phyloP scores from a whole-genome alignment of 2,329 filamentous ascomycete genomes.

The Fusarium humuli region DNA sequence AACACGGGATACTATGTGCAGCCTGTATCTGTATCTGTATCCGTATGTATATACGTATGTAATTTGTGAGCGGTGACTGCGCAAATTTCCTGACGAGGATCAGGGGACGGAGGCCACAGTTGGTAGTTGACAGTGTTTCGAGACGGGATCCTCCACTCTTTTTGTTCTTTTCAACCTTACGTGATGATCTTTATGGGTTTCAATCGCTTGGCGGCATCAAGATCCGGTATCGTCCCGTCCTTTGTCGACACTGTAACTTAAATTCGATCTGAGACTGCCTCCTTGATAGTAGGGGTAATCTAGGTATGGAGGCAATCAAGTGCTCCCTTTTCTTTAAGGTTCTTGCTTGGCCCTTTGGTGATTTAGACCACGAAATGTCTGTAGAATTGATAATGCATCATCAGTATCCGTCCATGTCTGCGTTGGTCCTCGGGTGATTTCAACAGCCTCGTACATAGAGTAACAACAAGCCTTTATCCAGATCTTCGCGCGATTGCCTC shows the following conservation, averaged over 20 bases:
- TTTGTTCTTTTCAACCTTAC: slow-evolving; percentile 20
- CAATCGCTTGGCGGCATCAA: slow-evolving; percentile 27
- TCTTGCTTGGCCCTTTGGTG: neutral
- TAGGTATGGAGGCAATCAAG: neutral
- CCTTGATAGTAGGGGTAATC: neutral
- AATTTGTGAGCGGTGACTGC: slow-evolving; percentile 17
- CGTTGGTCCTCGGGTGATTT: neutral
- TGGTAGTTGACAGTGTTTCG: slow-evolving; percentile 21
- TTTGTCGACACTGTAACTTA: slow-evolving; percentile 4
- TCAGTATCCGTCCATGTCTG: neutral
- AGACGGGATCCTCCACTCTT: slow-evolving; percentile 22
- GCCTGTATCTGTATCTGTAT: neutral
- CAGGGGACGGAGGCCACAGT: slow-evolving; percentile 15
- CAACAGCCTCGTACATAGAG: slow-evolving; percentile 3
- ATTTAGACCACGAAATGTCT: neutral
- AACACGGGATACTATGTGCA: neutral
- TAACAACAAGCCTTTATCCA: slow-evolving; percentile 25
- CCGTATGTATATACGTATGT: neutral
- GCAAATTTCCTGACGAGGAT: slow-evolving; percentile 30
- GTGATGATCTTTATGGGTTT: slow-evolving; percentile 28
- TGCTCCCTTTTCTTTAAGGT: slow-evolving; percentile 4
- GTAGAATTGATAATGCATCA: neutral
- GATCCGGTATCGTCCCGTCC: slow-evolving; percentile 23
- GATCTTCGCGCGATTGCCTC: slow-evolving; percentile 33
- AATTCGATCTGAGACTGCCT: slow-evolving; percentile 20